Base-by-base conservation (phyloP, 345 rosid species). In the Acer campestre region DNA sequence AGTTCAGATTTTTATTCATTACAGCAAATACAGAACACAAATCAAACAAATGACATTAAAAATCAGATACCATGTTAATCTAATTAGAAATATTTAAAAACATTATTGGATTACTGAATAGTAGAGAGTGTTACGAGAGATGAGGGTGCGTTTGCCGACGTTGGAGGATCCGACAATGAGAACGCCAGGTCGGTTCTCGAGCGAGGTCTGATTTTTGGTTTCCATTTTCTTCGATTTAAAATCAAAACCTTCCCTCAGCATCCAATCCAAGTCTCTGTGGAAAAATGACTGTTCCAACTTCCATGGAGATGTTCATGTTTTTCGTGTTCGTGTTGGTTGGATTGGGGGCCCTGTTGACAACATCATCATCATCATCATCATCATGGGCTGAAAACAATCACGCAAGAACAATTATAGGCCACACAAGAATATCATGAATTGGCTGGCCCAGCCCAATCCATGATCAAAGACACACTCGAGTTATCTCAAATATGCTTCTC, bases 61-160 rank as follows among this genome's bases (percentile, higher is more conserved):
- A 59, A 22, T n/a, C 7, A 23, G 55, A 16, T 27, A 20, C 9
- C 14, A 48, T 42, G 12, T 22, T 20, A 27, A 23, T 48, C 70
- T 61, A 75, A 68, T 38, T 16, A 53, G n/a, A 53, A 17, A 53
- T 18, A 53, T 53, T 6, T 18, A 53, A 53, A 14, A 53, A 16
- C 3, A 53, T 25, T 16, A 49, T 53, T 53, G 58, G 58, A 49
- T 49, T 61, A 53, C 42, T 20, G 68, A 17, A 53, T 7, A 53
- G 71, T 35, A 51, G 70, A 74, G 70, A 77, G 71, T 38, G 38
- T 78, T 85, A 96, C 98, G 88, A 44, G 92, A 91, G 78, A 96
- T 83, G 64, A 96, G 90, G n/a, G 95, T 91, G 79, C 93, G 92
- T 80, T 96, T 96, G 86, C 98, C 97, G 49, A 89, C 98, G 75